Evolutionary conservation across 2,329 filamentous ascomycete genomes (phyloP).

Genomic region (Cordyceps sp.): DNA sequence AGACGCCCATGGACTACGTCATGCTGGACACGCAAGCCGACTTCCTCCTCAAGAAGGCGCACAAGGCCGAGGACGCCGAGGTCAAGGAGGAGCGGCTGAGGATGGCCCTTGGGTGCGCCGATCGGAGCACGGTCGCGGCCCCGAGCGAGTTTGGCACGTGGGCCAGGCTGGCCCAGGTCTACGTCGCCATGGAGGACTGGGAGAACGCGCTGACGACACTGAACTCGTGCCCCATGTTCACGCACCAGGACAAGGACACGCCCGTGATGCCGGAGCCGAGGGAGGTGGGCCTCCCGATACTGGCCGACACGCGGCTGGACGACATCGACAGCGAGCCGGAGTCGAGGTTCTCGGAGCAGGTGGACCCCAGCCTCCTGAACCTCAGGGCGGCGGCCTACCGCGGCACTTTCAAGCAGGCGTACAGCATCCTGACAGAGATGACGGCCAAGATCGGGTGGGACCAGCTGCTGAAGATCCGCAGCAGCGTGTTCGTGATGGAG

Average conservation of each 20-base stretch:
- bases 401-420: slow-evolving; percentile 90
- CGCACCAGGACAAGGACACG: slow-evolving; percentile 95
- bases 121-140: slow-evolving; percentile 84
- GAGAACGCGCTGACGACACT: slow-evolving; percentile 87
- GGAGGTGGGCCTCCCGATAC: slow-evolving; percentile 70
- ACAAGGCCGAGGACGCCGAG: slow-evolving; percentile 33
- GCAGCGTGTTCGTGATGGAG: slow-evolving; percentile 98
- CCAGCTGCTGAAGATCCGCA: slow-evolving; percentile 81
- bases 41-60: slow-evolving; percentile 75
- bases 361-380: slow-evolving; percentile 73
- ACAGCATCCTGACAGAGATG: slow-evolving; percentile 86
- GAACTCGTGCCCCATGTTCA: slow-evolving; percentile 99
- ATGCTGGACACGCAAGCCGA: slow-evolving; percentile 88
- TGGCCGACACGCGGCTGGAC: slow-evolving; percentile 79
- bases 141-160: slow-evolving; percentile 96
- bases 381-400: slow-evolving; percentile 81
- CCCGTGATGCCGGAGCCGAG: slow-evolving; percentile 87
- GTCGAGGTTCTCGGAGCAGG: slow-evolving; percentile 64
- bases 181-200: slow-evolving; percentile 89
- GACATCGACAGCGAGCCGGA: slow-evolving; percentile 90
- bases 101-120: slow-evolving; percentile 82
- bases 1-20: slow-evolving; percentile 94
- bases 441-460: slow-evolving; percentile 97
- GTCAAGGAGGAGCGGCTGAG: slow-evolving; percentile 52
- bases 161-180: slow-evolving; percentile 85